These are phyloP conservation scores for Mycena venus DNA, from an alignment of 768 basidiomycete genomes.

Conservation along the genomic window DNA sequence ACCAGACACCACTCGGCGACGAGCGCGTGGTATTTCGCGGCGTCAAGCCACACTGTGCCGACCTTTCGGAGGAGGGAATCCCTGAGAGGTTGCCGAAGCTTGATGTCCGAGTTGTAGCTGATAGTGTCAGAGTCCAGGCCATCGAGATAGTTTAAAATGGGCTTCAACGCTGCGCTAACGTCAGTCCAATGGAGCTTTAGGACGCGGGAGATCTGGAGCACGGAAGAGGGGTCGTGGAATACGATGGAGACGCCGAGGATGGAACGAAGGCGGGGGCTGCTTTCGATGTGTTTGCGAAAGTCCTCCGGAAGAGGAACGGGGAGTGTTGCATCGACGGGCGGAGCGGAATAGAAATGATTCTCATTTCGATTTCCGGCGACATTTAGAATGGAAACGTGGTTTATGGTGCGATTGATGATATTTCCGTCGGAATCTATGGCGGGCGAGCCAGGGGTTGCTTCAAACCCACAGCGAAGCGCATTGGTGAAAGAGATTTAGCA, in stretches of 20 bases:
- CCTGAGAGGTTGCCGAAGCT: background rate
- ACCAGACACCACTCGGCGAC: conserved; percentile 9
- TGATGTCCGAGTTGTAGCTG: background rate
- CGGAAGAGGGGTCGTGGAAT: background rate
- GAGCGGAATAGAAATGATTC: no score
- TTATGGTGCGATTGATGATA: no score
- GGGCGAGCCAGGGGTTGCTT: no score
- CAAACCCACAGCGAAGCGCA: no score
- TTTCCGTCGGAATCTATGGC: no score
- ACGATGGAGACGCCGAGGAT: conserved; percentile 2
- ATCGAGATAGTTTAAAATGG: background rate
- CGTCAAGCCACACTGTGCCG: no score
- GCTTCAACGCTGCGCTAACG: background rate
- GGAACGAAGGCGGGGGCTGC: background rate
- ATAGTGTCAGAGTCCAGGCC: background rate
- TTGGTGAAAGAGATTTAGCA: no score
- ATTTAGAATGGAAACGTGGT: no score
- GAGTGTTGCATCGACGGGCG: background rate
- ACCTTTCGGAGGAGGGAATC: background rate
- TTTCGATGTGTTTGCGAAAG: background rate
- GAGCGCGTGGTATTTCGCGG: background rate
- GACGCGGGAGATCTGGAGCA: conserved; percentile 13
- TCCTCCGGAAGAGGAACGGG: background rate
- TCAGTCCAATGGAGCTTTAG: background rate
- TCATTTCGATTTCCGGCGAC: no score